A percentile compares a stretch with the other conserved stretches of the same genome.
Evolutionary conservation across 2,329 filamentous ascomycete genomes (phyloP).

Genomic region (Fusarium armeniacum): DNA sequence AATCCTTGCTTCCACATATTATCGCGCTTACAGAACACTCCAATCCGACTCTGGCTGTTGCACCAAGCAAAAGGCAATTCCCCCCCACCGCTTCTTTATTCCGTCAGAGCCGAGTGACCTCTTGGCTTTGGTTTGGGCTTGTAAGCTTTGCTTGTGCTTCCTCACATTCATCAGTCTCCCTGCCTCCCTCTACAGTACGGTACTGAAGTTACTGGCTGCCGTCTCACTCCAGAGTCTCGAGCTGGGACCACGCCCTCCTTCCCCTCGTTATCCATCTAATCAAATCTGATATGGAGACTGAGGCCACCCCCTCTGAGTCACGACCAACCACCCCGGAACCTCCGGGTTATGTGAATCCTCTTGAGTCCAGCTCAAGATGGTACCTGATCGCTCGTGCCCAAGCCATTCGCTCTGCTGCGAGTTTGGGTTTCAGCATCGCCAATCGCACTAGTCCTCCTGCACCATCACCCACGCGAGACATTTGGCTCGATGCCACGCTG

Average conservation of each 20-base stretch:
- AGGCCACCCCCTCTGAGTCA: slow-evolving; percentile 49
- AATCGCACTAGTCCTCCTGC: slow-evolving; percentile 59
- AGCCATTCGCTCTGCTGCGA: slow-evolving; percentile 61
- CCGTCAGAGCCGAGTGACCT: slow-evolving; percentile 33
- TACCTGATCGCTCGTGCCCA: slow-evolving; percentile 59
- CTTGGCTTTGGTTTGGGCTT: slow-evolving; percentile 29
- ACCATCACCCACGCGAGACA: slow-evolving; percentile 55
- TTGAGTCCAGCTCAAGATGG: slow-evolving; percentile 61
- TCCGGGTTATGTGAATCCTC: slow-evolving; percentile 60
- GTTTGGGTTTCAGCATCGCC: slow-evolving; percentile 59
- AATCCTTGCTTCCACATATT: slow-evolving; percentile 28
- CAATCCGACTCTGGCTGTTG: slow-evolving; percentile 27
- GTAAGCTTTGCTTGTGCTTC: slow-evolving; percentile 20
- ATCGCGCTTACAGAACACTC: slow-evolving; percentile 23
- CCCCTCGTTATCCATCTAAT: slow-evolving; percentile 10
- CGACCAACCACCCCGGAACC: slow-evolving; percentile 53
- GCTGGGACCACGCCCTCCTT: slow-evolving; percentile 31
- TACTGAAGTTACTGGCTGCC: slow-evolving; percentile 22
- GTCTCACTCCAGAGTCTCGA: slow-evolving; percentile 28
- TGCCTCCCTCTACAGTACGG: background rate
- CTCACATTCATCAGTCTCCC: slow-evolving; percentile 16
- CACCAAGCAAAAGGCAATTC: slow-evolving; percentile 20
- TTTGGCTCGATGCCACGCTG: slow-evolving; percentile 61
- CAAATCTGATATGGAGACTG: slow-evolving; percentile 47
- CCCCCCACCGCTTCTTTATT: slow-evolving; percentile 36